Percentiles rank a stretch among this genome's conserved stretches.
These are phyloP conservation scores for Musa troglodytarum DNA, from an alignment of 176 grass and related monocot species.

Conservation along the genomic window DNA sequence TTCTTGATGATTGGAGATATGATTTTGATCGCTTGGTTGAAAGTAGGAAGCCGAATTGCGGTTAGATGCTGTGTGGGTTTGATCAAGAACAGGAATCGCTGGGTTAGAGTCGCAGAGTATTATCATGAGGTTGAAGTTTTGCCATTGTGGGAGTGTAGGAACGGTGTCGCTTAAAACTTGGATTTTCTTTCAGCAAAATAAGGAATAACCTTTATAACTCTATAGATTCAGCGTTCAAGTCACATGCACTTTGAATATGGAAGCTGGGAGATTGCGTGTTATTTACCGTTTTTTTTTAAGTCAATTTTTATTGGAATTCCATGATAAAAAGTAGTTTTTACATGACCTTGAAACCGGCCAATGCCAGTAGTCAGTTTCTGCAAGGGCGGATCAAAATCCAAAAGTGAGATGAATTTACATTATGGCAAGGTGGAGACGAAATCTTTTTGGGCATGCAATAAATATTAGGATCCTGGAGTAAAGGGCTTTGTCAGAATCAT, in stretches of 20 bases:
- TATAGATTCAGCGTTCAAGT: not conserved
- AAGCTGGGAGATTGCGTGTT: not conserved
- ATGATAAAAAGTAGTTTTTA: not conserved
- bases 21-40: not conserved
- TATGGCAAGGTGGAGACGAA: not conserved
- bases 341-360: no score
- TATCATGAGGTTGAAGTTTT: not conserved
- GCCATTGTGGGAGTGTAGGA: not conserved
- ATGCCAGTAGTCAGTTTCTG: no score
- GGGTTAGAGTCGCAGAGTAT: not conserved
- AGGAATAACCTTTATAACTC: not conserved
- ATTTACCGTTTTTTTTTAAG: not conserved
- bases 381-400: no score
- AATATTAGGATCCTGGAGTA: not conserved
- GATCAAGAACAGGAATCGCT: not conserved
- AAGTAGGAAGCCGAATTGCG: no score
- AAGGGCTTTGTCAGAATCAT: not conserved
- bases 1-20: not conserved
- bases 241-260: not conserved
- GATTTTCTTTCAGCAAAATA: not conserved
- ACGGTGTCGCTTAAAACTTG: not conserved
- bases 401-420: no score
- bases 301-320: not conserved
- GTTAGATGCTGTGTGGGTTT: no score
- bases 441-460: not conserved